Evolutionary conservation across 805 yeast species (phyloP).

Genomic region (Cyberlindnera americana): DNA sequence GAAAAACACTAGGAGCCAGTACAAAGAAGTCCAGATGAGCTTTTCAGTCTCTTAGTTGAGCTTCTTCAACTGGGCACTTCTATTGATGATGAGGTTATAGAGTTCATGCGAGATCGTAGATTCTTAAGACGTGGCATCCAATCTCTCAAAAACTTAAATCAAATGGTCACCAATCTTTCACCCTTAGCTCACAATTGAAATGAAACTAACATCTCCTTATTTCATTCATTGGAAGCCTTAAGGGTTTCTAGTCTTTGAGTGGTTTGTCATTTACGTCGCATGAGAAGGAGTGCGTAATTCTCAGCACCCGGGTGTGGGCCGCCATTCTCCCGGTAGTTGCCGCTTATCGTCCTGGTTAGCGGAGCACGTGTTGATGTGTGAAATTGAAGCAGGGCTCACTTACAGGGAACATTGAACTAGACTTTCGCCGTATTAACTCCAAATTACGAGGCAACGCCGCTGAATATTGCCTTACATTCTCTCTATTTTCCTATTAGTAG

Average conservation of each 20-base stretch:
- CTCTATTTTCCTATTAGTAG: not conserved
- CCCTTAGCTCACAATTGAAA: too few species aligned
- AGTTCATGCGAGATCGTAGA: constrained; percentile 3
- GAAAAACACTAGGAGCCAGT: too few species aligned
- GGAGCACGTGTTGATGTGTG: constrained; percentile 2
- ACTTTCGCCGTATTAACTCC: too few species aligned
- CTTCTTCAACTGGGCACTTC: constrained; percentile 1
- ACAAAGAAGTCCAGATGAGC: not conserved
- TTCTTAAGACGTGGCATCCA: too few species aligned
- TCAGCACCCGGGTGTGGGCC: not conserved
- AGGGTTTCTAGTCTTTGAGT: too few species aligned
- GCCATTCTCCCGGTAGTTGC: not conserved
- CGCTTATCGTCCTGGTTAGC: not conserved
- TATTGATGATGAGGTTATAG: constrained; percentile 6
- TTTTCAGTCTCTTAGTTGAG: constrained; percentile 4
- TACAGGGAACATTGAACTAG: too few species aligned
- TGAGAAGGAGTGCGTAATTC: not conserved
- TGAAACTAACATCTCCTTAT: too few species aligned
- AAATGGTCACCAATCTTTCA: too few species aligned
- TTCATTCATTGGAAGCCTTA: too few species aligned
- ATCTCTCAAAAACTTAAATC: too few species aligned
- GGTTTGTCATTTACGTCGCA: not conserved
- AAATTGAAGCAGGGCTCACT: not conserved
- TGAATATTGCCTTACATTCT: too few species aligned
- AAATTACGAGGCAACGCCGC: too few species aligned